phyloP scores from a whole-genome alignment of 2,329 filamentous ascomycete species.

The Fusarium lyarnte region DNA sequence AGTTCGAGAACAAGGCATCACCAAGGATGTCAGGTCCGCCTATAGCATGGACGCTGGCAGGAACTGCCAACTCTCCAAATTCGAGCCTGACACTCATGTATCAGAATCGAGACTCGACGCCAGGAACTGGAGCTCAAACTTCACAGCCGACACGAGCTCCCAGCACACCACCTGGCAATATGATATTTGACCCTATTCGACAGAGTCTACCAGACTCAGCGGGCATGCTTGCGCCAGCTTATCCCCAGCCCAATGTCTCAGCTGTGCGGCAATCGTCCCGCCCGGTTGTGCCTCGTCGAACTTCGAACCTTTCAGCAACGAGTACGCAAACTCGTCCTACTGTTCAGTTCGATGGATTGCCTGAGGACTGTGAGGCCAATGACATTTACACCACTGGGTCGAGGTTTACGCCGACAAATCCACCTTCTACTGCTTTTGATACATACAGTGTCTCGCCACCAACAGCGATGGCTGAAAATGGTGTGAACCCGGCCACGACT shows the following conservation, averaged over 20 bases:
- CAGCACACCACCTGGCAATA: conserved; percentile 64
- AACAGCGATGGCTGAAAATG: conserved; percentile 51
- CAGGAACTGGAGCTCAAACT: conserved; percentile 9
- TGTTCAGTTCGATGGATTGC: conserved; percentile 45
- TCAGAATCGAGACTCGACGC: conserved; percentile 57
- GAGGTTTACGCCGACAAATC: conserved; percentile 54
- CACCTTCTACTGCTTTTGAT: conserved; percentile 56
- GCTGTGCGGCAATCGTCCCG: conserved; percentile 57
- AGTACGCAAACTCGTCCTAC: conserved; percentile 35
- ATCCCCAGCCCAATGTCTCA: conserved; percentile 60
- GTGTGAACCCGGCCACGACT: conserved; percentile 22
- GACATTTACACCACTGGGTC: conserved; percentile 48
- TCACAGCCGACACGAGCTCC: conserved; percentile 45
- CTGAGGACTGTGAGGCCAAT: conserved; percentile 44
- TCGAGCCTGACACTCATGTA: conserved; percentile 86
- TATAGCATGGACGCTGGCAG: conserved; percentile 88
- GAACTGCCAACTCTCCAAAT: conserved; percentile 85
- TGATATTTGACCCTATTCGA: conserved; percentile 69
- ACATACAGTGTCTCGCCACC: conserved; percentile 55
- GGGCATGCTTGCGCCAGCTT: conserved; percentile 59
- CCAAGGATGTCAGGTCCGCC: conserved; percentile 58
- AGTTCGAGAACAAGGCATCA: conserved; percentile 57
- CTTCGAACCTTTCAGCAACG: conserved; percentile 35
- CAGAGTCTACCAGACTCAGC: conserved; percentile 62
- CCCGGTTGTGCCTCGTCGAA: conserved; percentile 40